These are phyloP conservation scores for Lentinus polychrous DNA, from an alignment of 1,284 basidiomycete species.

Conservation along the genomic window DNA sequence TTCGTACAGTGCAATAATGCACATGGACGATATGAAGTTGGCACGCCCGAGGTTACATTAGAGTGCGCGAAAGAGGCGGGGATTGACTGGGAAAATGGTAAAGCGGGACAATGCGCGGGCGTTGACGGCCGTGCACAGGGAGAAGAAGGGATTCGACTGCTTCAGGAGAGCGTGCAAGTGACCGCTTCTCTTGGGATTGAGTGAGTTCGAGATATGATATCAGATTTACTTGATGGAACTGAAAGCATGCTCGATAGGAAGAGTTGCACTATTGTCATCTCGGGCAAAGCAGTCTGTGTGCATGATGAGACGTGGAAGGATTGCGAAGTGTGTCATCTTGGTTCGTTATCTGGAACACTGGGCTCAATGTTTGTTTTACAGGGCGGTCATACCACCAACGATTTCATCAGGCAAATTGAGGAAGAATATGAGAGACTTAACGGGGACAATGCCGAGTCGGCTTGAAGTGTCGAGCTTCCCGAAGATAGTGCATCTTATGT, in stretches of 20 bases:
- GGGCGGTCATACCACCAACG: conserved; percentile 67
- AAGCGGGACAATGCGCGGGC: conserved; percentile 52
- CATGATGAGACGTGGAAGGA: conserved; percentile 77
- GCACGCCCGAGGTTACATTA: conserved; percentile 55
- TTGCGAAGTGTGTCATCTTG: conserved; percentile 61
- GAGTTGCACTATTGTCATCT: conserved; percentile 82
- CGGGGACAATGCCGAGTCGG: conserved; percentile 9
- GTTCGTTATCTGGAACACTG: background rate
- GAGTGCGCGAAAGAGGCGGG: conserved; percentile 57
- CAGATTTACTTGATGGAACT: conserved; percentile 4
- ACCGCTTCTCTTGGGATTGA: conserved; percentile 46
- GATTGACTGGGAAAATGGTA: conserved; percentile 64
- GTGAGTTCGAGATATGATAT: conserved; percentile 34
- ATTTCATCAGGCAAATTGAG: conserved; percentile 78
- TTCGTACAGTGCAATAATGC: conserved; percentile 75
- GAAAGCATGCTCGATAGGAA: conserved; percentile 38
- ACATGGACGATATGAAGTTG: conserved; percentile 58
- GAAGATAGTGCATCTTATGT: background rate
- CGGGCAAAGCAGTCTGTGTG: conserved; percentile 60
- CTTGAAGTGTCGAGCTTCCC: background rate
- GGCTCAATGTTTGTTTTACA: conserved; percentile 23
- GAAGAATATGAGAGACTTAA: conserved; percentile 67
- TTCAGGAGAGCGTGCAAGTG: conserved; percentile 51
- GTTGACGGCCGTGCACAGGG: conserved; percentile 50
- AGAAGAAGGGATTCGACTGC: conserved; percentile 51